These are phyloP conservation scores for Platismatia glauca DNA, from an alignment of 495 filamentous ascomycete genomes.

Conservation along the genomic window DNA sequence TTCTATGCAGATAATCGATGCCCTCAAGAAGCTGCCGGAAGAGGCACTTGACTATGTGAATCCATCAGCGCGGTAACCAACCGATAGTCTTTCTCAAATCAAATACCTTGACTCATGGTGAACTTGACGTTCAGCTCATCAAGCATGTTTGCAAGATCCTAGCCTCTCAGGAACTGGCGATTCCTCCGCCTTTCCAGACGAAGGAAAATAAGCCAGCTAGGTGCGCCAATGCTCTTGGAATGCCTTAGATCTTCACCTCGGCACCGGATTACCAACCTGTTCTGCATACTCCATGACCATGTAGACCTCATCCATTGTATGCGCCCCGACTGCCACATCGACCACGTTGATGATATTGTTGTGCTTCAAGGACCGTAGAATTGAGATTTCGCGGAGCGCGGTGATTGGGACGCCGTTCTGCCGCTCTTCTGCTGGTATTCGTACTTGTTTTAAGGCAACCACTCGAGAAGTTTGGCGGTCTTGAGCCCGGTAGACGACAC, in stretches of 20 bases:
- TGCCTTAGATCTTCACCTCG: conserved; percentile 14
- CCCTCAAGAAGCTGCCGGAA: conserved; percentile 38
- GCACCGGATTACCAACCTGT: conserved; percentile 36
- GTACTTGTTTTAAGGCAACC: conserved; percentile 39
- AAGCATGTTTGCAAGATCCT: conserved; percentile 41
- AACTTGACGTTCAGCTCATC: conserved; percentile 37
- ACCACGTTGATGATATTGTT: conserved; percentile 37
- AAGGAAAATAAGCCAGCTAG: conserved; percentile 40
- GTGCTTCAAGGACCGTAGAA: conserved; percentile 36
- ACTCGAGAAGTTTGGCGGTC: conserved; percentile 29
- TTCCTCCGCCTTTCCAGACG: conserved; percentile 32
- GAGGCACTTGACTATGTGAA: conserved; percentile 36
- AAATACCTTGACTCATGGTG: conserved; percentile 38
- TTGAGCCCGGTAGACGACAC: conserved; percentile 36
- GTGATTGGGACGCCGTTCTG: conserved; percentile 42
- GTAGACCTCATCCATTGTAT: conserved; percentile 34
- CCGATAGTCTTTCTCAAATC: not conserved
- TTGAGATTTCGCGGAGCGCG: conserved; percentile 38
- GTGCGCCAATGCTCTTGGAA: conserved; percentile 30
- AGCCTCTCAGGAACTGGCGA: conserved; percentile 27
- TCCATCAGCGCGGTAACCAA: not conserved
- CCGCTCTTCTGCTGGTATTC: conserved; percentile 33
- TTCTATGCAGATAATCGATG: conserved; percentile 38
- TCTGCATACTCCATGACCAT: conserved; percentile 46
- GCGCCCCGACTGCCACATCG: conserved; percentile 35